A percentile compares a stretch with the other conserved stretches of the same genome.
These are phyloP conservation scores for Aspergillus ellipticus DNA, from an alignment of 495 filamentous ascomycete species.

Conservation along the genomic window DNA sequence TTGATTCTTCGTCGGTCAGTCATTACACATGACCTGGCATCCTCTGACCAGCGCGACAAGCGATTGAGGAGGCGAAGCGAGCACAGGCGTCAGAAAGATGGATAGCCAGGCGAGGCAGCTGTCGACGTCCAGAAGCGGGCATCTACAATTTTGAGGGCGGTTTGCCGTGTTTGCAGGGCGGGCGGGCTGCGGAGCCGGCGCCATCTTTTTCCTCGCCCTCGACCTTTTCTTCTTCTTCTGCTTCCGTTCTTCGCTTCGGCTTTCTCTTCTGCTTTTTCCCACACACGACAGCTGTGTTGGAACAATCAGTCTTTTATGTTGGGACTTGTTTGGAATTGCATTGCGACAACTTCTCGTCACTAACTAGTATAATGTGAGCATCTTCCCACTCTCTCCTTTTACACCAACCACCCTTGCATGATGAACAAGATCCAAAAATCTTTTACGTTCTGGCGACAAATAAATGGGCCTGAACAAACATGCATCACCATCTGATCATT, in stretches of 20 bases:
- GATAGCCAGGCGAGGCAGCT: constrained; percentile 8
- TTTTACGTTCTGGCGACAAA: constrained; percentile 65
- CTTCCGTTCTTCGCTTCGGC: constrained; percentile 18
- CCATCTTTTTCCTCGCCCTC: constrained; percentile 21
- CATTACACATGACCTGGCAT: constrained; percentile 47
- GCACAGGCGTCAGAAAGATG: neutral
- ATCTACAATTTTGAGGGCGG: constrained; percentile 32
- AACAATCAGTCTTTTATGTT: constrained; percentile 18
- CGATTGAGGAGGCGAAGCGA: constrained; percentile 2
- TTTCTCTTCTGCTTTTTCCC: constrained; percentile 25
- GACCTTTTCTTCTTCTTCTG: constrained; percentile 26
- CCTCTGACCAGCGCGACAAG: constrained; percentile 7
- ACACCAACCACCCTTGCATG: constrained; percentile 41
- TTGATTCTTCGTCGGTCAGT: constrained; percentile 89
- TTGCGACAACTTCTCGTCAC: neutral
- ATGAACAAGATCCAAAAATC: constrained; percentile 59
- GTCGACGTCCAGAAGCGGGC: constrained; percentile 26
- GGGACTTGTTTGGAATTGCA: constrained; percentile 1
- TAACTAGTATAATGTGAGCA: constrained; percentile 31
- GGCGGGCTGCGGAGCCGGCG: constrained; percentile 15
- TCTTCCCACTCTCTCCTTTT: neutral
- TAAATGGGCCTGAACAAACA: constrained; percentile 91
- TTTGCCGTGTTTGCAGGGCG: constrained; percentile 42
- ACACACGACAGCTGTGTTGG: constrained; percentile 10
- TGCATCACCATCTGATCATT: constrained; percentile 98